Base-by-base conservation (phyloP, 108 stramenopile genomes). In the Skeletonema marinoi region DNA sequence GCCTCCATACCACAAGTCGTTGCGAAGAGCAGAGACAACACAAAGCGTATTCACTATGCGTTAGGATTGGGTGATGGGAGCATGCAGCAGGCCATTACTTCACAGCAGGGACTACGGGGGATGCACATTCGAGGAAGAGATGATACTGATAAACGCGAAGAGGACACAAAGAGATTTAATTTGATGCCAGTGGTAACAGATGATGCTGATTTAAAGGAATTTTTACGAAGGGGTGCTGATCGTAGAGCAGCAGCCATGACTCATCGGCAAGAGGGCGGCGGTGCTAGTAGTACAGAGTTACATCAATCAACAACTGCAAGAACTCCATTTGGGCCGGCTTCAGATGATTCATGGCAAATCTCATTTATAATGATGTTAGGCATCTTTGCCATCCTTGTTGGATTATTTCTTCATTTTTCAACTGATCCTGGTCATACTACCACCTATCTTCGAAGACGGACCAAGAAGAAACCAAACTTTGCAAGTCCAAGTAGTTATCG, bases 61-160 rank as follows among this genome's bases (percentile, higher is more conserved):
- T 54, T 83, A 11, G 90, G 90, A 6, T 75, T 91, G 21, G 90
- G 90, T 13, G 90, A 91, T 80, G 90, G 89, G 0, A 87, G 85
- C 65, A 59, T 87, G 17, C 21, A 73, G 30, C 50, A 25, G 25
- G 25, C 25, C 25, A 25, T 35, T 2, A 56, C 16, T 46, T 46
- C 10, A 6, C 80, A 73, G 41, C 64, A 74, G 38, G 73, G 80
- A 17, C 62, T 81, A 50, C 73, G 80, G 32, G 80, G 80, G 44
- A 74, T 62, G 30, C 70, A 68, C 62, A 46, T 29, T 38, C 58
- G 71, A 51, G 50, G 36, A 50, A 54, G 38, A 38, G 54, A 56
- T 29, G 25, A 50, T 19, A 4, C 16, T 50, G 48, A 56, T 25
- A 25, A 10, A 56, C 3, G 29, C 54, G 7, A 78, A 32, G 54